A percentile compares a stretch with the other conserved stretches of the same genome.
These are phyloP conservation scores for Yarrowia phangngaensis DNA, from an alignment of 805 yeast genomes.

Conservation along the genomic window DNA sequence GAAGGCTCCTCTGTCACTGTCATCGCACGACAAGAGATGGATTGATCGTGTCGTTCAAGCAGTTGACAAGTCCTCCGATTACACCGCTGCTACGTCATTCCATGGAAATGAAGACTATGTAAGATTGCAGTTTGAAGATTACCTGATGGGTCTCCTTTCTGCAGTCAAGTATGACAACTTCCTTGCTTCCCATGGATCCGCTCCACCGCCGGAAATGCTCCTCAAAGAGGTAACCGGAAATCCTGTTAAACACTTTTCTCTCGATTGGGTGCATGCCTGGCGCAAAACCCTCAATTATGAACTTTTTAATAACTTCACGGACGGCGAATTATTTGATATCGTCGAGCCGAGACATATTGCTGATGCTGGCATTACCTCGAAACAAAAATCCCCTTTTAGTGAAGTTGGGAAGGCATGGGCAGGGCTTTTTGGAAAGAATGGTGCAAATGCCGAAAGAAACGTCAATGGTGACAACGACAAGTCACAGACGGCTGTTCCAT, in stretches of 20 bases:
- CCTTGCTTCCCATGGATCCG: slow-evolving; percentile 40
- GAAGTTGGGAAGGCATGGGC: slow-evolving; percentile 21
- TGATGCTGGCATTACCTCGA: slow-evolving; percentile 8
- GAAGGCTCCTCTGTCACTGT: slow-evolving; percentile 46
- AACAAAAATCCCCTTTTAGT: slow-evolving; percentile 10
- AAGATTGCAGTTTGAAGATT: slow-evolving; percentile 85
- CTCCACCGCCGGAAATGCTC: slow-evolving; percentile 40
- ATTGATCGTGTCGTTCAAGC: slow-evolving; percentile 54
- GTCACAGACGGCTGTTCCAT: slow-evolving; percentile 18
- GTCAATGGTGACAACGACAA: slow-evolving; percentile 12
- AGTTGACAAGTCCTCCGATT: slow-evolving; percentile 43
- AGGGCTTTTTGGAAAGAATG: slow-evolving; percentile 12
- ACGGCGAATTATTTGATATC: slow-evolving; percentile 64
- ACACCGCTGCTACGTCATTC: slow-evolving; percentile 38
- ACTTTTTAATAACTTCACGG: slow-evolving; percentile 55
- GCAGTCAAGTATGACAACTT: slow-evolving; percentile 67
- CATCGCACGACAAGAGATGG: slow-evolving; percentile 69
- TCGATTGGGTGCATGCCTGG: slow-evolving; percentile 52
- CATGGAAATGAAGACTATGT: slow-evolving; percentile 84
- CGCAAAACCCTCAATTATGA: slow-evolving; percentile 51
- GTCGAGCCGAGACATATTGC: slow-evolving; percentile 48
- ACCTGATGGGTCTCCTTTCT: slow-evolving; percentile 69
- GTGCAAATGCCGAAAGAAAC: too few species aligned
- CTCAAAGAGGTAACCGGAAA: slow-evolving; percentile 38
- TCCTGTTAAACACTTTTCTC: slow-evolving; percentile 45